These are phyloP conservation scores for Sinapis alba DNA, from an alignment of 441 rosid genomes.

Conservation along the genomic window DNA sequence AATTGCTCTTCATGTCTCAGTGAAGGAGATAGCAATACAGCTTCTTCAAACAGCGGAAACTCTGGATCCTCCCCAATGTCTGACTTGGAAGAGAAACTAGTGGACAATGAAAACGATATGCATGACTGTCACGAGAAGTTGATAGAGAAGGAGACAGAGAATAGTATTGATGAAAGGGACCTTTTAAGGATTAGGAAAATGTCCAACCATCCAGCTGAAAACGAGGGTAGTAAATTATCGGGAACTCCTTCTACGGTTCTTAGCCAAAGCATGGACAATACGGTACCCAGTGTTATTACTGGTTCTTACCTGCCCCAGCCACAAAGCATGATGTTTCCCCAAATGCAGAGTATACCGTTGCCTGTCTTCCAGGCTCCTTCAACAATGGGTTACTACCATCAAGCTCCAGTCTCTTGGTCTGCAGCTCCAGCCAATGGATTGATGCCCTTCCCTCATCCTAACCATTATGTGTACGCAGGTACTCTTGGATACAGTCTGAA, in stretches of 20 bases:
- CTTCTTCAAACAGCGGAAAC: slow-evolving; percentile 64
- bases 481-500: slow-evolving; percentile 56
- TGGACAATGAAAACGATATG: slow-evolving; percentile 42
- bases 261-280: slow-evolving; percentile 46
- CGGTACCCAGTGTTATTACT: slow-evolving; percentile 38
- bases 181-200: slow-evolving; percentile 41
- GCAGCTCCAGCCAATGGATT: slow-evolving; percentile 68
- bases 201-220: slow-evolving; percentile 41
- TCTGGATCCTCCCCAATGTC: slow-evolving; percentile 73
- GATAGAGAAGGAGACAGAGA: slow-evolving; percentile 15
- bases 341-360: slow-evolving; percentile 58
- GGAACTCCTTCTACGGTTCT: slow-evolving; percentile 45
- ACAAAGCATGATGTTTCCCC: slow-evolving; percentile 53
- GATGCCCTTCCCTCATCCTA: slow-evolving; percentile 61
- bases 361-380: slow-evolving; percentile 70
- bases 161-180: slow-evolving; percentile 12
- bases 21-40: slow-evolving; percentile 75
- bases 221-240: slow-evolving; percentile 16
- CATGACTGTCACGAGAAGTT: slow-evolving; percentile 22
- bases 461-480: slow-evolving; percentile 60
- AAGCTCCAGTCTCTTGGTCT: slow-evolving; percentile 84
- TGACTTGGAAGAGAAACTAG: slow-evolving; percentile 71
- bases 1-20: slow-evolving; percentile 86
- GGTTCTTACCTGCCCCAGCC: slow-evolving; percentile 50
- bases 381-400: slow-evolving; percentile 79